A percentile compares a stretch with the other conserved stretches of the same genome.
Conservation (phyloP, 257 asterid genomes). For the Asclepias syriaca region DNA sequence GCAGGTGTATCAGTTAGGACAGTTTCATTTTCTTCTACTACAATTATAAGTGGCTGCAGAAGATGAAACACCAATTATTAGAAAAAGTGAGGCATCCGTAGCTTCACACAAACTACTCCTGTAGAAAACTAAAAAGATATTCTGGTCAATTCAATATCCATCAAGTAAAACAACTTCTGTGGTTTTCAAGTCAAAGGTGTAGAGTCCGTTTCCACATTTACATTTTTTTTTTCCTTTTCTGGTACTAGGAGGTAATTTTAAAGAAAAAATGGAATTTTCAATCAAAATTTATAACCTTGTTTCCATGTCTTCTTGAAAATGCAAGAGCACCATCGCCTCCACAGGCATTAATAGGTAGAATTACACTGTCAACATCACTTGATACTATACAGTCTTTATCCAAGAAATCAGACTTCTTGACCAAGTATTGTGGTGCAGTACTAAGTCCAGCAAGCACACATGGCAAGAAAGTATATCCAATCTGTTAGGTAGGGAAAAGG, state of each 20-base stretch:
- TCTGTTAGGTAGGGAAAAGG: slow-evolving; percentile 35
- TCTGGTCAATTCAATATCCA: background rate
- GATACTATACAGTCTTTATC: slow-evolving; percentile 44
- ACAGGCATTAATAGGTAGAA: slow-evolving; percentile 76
- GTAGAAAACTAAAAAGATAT: background rate
- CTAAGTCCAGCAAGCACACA: slow-evolving; percentile 93
- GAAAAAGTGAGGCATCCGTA: background rate
- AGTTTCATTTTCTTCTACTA: slow-evolving; percentile 84
- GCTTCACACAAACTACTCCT: slow-evolving; percentile 1
- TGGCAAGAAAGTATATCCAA: slow-evolving; percentile 94
- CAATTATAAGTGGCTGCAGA: slow-evolving; percentile 74
- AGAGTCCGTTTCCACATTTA: background rate
- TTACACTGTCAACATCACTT: slow-evolving; percentile 81
- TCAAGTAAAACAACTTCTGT: background rate
- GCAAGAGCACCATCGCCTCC: slow-evolving; percentile 90
- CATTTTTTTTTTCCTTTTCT: background rate
- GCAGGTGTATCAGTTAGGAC: slow-evolving; percentile 72
- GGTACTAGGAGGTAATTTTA: background rate
- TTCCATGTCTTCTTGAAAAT: slow-evolving; percentile 40
- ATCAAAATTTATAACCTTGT: slow-evolving; percentile 35
- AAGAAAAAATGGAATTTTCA: background rate
- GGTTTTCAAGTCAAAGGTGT: background rate
- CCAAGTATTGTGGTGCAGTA: slow-evolving; percentile 71
- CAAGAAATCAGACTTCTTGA: slow-evolving; percentile 23
- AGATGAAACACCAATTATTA: slow-evolving; percentile 6